Evolutionary conservation across 208 protist species (phyloP).

Genomic region (Leishmania martiniquensis): DNA sequence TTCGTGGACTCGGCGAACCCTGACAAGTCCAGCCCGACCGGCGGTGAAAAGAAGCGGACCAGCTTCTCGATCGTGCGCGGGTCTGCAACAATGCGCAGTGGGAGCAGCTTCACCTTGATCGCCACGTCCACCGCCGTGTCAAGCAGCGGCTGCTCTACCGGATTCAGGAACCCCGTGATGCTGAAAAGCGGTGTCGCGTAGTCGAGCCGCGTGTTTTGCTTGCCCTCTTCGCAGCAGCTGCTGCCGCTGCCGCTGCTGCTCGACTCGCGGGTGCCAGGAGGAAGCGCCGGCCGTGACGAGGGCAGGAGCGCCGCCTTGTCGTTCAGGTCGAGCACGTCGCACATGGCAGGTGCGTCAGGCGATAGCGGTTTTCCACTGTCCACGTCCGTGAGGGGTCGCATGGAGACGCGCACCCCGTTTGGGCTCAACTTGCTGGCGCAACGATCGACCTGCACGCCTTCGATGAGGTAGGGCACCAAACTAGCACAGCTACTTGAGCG

Average conservation of each 20-base stretch:
- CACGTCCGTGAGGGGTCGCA: conserved; percentile 16
- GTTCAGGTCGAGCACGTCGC: conserved; percentile 21
- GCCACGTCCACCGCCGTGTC: conserved; percentile 74
- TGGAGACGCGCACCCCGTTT: conserved; percentile 12
- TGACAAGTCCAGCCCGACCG: conserved; percentile 62
- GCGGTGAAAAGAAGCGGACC: conserved; percentile 65
- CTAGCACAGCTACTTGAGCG: neutral
- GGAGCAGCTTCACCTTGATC: conserved; percentile 69
- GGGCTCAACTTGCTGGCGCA: conserved; percentile 14
- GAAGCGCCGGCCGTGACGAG: conserved; percentile 4
- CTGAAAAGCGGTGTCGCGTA: conserved; percentile 56
- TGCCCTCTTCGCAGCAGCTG: conserved; percentile 20
- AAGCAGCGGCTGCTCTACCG: conserved; percentile 62
- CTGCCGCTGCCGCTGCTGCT: conserved; percentile 15
- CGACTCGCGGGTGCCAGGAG: neutral
- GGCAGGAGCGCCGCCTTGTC: neutral
- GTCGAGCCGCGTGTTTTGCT: neutral
- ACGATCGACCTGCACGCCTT: conserved; percentile 23
- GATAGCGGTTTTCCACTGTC: conserved; percentile 18
- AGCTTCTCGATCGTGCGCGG: conserved; percentile 60
- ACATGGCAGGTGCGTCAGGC: conserved; percentile 17
- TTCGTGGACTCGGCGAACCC: conserved; percentile 47
- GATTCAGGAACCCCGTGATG: conserved; percentile 60
- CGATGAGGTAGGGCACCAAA: conserved; percentile 33
- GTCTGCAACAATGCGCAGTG: conserved; percentile 78